Conservation (phyloP, 2,329 filamentous ascomycete species). For the Parafenestella ontariensis region DNA sequence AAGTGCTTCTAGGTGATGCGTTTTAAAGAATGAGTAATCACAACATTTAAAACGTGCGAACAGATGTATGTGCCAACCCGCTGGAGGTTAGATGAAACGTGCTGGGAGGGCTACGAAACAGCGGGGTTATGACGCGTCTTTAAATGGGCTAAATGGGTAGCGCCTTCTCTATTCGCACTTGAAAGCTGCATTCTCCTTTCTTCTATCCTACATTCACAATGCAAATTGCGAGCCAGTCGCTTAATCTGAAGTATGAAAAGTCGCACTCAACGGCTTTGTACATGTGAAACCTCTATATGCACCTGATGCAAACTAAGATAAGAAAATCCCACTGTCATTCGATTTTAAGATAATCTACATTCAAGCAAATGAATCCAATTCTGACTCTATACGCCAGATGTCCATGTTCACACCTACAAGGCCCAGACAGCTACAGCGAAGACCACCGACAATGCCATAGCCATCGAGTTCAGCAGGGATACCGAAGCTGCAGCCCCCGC, state of each 20-base stretch:
- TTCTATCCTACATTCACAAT: not conserved
- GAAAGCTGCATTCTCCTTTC: not conserved
- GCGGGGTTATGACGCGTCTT: slow-evolving; percentile 15
- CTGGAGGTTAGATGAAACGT: not conserved
- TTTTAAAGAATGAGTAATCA: too few relatives aligned
- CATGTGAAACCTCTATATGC: not conserved
- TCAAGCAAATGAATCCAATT: slow-evolving; percentile 1
- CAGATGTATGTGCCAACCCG: too few relatives aligned
- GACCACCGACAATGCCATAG: slow-evolving; percentile 35
- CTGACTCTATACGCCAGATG: not conserved
- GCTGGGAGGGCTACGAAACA: not conserved
- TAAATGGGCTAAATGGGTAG: slow-evolving; percentile 1
- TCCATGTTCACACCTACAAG: slow-evolving; percentile 16
- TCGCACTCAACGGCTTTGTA: not conserved
- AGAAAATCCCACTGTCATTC: slow-evolving; percentile 2
- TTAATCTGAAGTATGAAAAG: slow-evolving; percentile 1
- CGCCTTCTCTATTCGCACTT: not conserved
- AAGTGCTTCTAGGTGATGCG: too few relatives aligned
- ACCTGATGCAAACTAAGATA: not conserved
- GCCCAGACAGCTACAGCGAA: slow-evolving; percentile 34
- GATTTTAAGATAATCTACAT: not conserved
- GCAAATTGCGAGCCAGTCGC: slow-evolving; percentile 8
- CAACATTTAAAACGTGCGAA: too few relatives aligned
- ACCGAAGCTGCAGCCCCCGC: slow-evolving; percentile 14
- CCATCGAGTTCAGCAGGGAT: slow-evolving; percentile 29